These are phyloP conservation scores for Albizia julibrissin DNA, from an alignment of 306 rosid species.

Conservation along the genomic window DNA sequence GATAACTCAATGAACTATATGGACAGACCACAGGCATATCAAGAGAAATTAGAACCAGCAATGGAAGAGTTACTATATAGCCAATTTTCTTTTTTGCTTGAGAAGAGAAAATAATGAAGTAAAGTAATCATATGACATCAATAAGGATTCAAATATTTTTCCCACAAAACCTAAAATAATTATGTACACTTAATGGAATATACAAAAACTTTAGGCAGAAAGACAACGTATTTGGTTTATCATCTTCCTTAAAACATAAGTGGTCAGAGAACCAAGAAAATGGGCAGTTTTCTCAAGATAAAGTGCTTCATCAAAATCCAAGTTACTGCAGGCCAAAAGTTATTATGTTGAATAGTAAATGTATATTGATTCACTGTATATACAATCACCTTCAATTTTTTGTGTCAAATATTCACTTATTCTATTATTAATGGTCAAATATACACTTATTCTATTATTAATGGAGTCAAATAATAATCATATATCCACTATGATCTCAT, in stretches of 20 bases:
- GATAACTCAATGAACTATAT: neutral
- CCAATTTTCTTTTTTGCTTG: neutral
- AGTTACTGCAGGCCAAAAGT: neutral
- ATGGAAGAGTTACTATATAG: neutral
- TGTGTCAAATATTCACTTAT: neutral
- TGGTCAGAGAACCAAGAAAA: neutral
- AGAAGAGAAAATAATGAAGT: neutral
- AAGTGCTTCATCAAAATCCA: neutral
- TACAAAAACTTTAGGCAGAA: neutral
- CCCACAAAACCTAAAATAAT: neutral
- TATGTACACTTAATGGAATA: neutral
- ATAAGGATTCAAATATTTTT: neutral
- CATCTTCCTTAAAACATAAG: neutral
- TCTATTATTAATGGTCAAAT: neutral
- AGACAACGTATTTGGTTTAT: neutral
- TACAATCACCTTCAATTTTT: neutral
- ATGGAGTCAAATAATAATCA: neutral
- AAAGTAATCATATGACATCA: neutral
- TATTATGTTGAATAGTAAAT: neutral
- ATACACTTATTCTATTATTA: neutral
- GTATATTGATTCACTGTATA: neutral
- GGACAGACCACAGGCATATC: neutral
- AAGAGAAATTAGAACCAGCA: neutral
- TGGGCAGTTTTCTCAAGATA: neutral
- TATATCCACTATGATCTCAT: neutral